Evolutionary conservation across 2,329 filamentous ascomycete genomes (phyloP).

Genomic region (Talaromyces sp.): DNA sequence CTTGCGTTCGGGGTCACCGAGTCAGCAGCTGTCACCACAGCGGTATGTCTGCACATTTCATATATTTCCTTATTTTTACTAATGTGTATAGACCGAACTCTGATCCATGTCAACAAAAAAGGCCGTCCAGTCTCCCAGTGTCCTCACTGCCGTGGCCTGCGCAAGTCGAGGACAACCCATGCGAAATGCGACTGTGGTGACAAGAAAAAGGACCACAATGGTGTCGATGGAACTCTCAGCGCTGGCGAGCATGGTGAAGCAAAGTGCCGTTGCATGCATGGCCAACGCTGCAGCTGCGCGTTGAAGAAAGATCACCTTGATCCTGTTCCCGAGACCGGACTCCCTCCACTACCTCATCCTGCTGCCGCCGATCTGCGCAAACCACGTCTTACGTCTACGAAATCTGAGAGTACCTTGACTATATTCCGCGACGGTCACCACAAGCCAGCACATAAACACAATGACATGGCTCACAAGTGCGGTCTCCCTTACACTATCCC

Average conservation of each 20-base stretch:
- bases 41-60: conserved; percentile 59
- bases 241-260: conserved; percentile 34
- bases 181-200: conserved; percentile 96
- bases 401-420: conserved; percentile 58
- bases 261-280: conserved; percentile 53
- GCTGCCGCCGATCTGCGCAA: conserved; percentile 49
- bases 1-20: conserved; percentile 95
- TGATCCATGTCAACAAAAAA: conserved; percentile 96
- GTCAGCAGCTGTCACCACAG: conserved; percentile 97
- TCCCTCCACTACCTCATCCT: conserved; percentile 38
- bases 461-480: conserved; percentile 61
- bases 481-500: conserved; percentile 63
- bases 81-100: conserved; percentile 54
- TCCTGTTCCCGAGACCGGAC: conserved; percentile 47
- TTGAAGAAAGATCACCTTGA: conserved; percentile 57
- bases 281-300: conserved; percentile 59
- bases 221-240: conserved; percentile 26
- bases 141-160: conserved; percentile 89
- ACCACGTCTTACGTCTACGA: conserved; percentile 55
- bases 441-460: conserved; percentile 62
- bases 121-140: conserved; percentile 97
- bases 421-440: conserved; percentile 63
- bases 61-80: neutral
- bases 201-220: conserved; percentile 61
- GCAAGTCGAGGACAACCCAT: conserved; percentile 92